A percentile compares a stretch with the other conserved stretches of the same genome.
These are phyloP conservation scores for Gossypium arboreum DNA, from an alignment of 345 rosid genomes.

Conservation along the genomic window DNA sequence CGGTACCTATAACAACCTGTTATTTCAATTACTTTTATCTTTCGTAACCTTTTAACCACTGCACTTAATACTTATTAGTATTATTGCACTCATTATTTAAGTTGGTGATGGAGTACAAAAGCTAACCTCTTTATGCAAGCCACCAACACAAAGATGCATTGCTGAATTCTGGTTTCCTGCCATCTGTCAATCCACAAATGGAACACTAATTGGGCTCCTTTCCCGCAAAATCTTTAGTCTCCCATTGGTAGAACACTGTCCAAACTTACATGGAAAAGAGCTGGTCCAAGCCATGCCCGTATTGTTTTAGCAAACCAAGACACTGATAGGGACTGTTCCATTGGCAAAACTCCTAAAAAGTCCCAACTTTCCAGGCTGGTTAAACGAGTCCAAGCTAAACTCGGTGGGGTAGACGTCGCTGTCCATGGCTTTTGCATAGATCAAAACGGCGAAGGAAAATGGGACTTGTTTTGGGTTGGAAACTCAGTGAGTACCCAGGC, in stretches of 20 bases:
- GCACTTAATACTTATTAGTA: no score
- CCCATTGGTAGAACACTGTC: constrained; percentile 28
- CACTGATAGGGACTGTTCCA: constrained; percentile 27
- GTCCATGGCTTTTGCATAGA: constrained; percentile 41
- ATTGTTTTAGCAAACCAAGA: constrained; percentile 18
- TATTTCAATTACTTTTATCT: no score
- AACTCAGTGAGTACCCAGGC: constrained; percentile 41
- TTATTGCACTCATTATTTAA: no score
- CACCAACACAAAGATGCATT: constrained; percentile 31
- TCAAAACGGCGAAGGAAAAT: constrained; percentile 12
- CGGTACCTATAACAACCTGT: no score
- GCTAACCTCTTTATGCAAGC: constrained; percentile 22
- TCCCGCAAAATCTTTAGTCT: constrained; percentile 16
- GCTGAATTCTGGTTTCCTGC: constrained; percentile 31
- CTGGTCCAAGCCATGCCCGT: constrained; percentile 18
- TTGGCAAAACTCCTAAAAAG: constrained; percentile 28
- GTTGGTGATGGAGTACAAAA: constrained; percentile 17
- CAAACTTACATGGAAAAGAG: constrained; percentile 27
- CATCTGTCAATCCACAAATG: constrained; percentile 18
- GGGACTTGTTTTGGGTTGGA: constrained; percentile 36
- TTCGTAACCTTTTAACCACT: no score
- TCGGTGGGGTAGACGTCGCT: constrained; percentile 31
- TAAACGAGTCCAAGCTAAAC: constrained; percentile 9
- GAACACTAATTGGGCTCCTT: background rate
- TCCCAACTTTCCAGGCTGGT: constrained; percentile 23